Percentiles rank a stretch among this genome's conserved stretches.
Evolutionary conservation across 352 stramenopile species (phyloP).

Genomic region (Phytophthora lateralis): DNA sequence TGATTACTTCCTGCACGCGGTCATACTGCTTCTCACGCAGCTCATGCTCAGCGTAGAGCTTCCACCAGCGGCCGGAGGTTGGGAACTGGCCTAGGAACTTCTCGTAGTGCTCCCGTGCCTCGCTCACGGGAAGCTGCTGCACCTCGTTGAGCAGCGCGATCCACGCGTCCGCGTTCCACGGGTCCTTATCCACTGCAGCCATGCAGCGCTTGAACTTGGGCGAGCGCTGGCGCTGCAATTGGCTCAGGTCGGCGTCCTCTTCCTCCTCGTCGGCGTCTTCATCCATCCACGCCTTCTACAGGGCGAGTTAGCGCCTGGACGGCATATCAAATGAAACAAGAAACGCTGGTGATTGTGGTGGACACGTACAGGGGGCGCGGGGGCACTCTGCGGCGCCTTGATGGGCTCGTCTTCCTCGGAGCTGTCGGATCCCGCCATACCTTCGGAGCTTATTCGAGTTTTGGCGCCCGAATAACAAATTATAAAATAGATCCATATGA

Average conservation of each 20-base stretch:
- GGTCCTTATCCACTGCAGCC: conserved; percentile 55
- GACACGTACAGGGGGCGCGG: conserved; percentile 16
- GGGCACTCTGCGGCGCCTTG: conserved; percentile 17
- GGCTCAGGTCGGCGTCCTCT: conserved; percentile 76
- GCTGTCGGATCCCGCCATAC: conserved; percentile 63
- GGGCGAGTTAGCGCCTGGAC: not conserved
- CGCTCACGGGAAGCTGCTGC: conserved; percentile 63
- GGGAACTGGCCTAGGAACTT: conserved; percentile 72
- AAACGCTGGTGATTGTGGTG: not conserved
- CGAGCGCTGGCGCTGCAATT: conserved; percentile 52
- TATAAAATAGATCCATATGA: not conserved
- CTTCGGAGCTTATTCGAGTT: conserved; percentile 5
- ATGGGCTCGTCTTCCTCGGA: conserved; percentile 90
- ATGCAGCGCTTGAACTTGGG: conserved; percentile 72
- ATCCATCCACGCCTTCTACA: conserved; percentile 79
- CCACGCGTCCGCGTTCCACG: conserved; percentile 83
- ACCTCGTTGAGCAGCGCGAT: conserved; percentile 80
- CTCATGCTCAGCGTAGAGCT: conserved; percentile 87
- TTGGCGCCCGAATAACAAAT: conserved; percentile 9
- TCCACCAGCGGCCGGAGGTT: conserved; percentile 87
- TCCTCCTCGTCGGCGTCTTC: conserved; percentile 84
- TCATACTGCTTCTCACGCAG: conserved; percentile 86
- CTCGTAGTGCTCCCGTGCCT: conserved; percentile 82
- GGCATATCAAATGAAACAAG: conserved; percentile 3
- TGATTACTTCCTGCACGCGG: conserved; percentile 87